These are phyloP conservation scores for Pedinophyceae sp. DNA, from an alignment of 139 green algal genomes.

Conservation along the genomic window DNA sequence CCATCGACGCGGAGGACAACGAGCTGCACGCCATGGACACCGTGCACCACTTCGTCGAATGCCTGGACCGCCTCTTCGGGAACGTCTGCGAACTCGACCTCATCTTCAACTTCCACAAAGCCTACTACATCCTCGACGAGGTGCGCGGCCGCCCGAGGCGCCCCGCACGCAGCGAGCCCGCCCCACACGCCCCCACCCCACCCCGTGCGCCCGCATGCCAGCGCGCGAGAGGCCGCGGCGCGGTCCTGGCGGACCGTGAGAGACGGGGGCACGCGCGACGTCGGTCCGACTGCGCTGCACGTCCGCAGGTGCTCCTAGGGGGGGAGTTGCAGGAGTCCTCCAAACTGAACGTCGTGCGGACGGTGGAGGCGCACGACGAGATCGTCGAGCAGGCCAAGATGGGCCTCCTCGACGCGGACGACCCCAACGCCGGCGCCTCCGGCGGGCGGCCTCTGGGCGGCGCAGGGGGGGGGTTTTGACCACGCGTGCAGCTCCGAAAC, in stretches of 20 bases:
- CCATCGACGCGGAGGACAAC: conserved; percentile 63
- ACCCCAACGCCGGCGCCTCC: too few species aligned
- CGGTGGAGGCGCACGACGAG: conserved; percentile 60
- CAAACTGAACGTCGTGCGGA: conserved; percentile 43
- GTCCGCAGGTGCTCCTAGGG: conserved; percentile 23
- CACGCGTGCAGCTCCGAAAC: too few species aligned
- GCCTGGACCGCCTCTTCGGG: conserved; percentile 88
- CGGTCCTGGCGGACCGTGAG: neutral
- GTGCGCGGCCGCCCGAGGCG: too few species aligned
- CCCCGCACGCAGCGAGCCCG: conserved; percentile 38
- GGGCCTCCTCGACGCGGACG: neutral
- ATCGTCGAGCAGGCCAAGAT: conserved; percentile 54
- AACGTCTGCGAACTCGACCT: conserved; percentile 99
- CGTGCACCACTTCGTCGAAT: conserved; percentile 95
- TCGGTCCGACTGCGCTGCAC: neutral
- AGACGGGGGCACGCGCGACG: neutral
- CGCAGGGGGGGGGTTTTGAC: too few species aligned
- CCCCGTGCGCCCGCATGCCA: neutral
- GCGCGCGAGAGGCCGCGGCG: neutral
- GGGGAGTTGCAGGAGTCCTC: conserved; percentile 83
- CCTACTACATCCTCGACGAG: conserved; percentile 98
- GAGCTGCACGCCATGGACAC: conserved; percentile 76
- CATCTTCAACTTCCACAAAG: conserved; percentile 99
- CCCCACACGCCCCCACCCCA: neutral
- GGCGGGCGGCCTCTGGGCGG: too few species aligned